These are phyloP conservation scores for Symbiodinium natans DNA, from an alignment of 73 alveolate species.

Conservation along the genomic window DNA sequence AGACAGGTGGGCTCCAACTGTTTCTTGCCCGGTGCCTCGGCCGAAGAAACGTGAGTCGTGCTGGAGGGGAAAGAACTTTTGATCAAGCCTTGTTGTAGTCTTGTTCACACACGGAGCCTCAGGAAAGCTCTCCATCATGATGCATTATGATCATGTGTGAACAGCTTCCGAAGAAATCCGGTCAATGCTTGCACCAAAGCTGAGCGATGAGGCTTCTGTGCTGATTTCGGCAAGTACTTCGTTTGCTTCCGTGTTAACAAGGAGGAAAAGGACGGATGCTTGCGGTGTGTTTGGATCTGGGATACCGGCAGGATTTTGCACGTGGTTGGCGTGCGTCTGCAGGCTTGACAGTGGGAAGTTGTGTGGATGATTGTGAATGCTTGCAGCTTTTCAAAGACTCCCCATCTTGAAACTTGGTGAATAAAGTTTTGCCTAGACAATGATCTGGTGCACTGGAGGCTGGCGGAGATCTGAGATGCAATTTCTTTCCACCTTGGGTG, in stretches of 20 bases:
- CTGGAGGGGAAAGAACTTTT: too few relatives aligned
- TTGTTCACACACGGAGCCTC: too few relatives aligned
- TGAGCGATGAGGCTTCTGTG: slow-evolving; percentile 26
- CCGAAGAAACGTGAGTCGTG: neutral
- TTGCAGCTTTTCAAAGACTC: too few relatives aligned
- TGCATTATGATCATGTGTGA: too few relatives aligned
- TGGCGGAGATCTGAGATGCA: slow-evolving; percentile 27
- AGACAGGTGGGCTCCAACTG: slow-evolving; percentile 30
- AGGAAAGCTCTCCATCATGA: too few relatives aligned
- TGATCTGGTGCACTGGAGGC: neutral
- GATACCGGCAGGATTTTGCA: neutral
- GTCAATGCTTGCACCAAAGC: too few relatives aligned
- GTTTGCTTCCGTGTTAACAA: slow-evolving; percentile 9
- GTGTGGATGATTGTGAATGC: too few relatives aligned
- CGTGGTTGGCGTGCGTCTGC: neutral
- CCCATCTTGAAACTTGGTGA: too few relatives aligned
- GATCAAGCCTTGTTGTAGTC: too few relatives aligned
- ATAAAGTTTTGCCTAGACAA: neutral
- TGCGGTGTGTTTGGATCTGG: neutral
- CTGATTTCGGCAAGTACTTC: slow-evolving; percentile 25
- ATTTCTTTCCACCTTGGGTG: neutral
- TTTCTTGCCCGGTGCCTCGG: slow-evolving; percentile 18
- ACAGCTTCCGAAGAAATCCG: too few relatives aligned
- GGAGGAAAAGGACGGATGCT: neutral
- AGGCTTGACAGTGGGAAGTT: neutral